These are phyloP conservation scores for Colletotrichum sp. DNA, from an alignment of 2,329 filamentous ascomycete species.

Conservation along the genomic window DNA sequence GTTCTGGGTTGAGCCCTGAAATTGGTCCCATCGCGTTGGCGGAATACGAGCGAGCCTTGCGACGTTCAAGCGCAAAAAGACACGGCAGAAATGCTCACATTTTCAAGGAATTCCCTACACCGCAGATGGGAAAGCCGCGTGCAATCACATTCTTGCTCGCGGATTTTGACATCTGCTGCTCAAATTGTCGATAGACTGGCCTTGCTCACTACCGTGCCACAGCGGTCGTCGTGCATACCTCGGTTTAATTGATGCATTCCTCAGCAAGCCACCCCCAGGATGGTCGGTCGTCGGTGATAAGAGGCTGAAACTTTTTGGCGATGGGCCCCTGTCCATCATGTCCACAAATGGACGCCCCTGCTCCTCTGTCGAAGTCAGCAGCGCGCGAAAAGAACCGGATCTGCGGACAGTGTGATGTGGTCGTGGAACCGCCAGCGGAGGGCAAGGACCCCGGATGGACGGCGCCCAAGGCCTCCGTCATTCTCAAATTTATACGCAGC, in stretches of 20 bases:
- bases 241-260: not conserved
- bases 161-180: not conserved
- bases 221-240: not conserved
- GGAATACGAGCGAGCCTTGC: not conserved
- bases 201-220: not conserved
- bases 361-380: not conserved
- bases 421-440: not conserved
- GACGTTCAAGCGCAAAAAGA: not conserved
- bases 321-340: slow-evolving; percentile 4
- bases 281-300: not conserved
- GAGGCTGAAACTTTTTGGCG: slow-evolving; percentile 6
- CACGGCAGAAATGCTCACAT: not conserved
- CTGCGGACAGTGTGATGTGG: not conserved
- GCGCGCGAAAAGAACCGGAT: not conserved
- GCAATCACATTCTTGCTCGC: not conserved
- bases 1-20: slow-evolving; percentile 8
- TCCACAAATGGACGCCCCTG: not conserved
- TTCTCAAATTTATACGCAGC: not conserved
- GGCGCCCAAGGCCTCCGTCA: not conserved
- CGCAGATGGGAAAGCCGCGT: not conserved
- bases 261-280: not conserved
- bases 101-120: not conserved
- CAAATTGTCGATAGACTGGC: not conserved
- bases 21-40: not conserved
- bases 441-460: not conserved